Evolutionary conservation across 257 asterid genomes (phyloP).

Genomic region (Vinca minor): DNA sequence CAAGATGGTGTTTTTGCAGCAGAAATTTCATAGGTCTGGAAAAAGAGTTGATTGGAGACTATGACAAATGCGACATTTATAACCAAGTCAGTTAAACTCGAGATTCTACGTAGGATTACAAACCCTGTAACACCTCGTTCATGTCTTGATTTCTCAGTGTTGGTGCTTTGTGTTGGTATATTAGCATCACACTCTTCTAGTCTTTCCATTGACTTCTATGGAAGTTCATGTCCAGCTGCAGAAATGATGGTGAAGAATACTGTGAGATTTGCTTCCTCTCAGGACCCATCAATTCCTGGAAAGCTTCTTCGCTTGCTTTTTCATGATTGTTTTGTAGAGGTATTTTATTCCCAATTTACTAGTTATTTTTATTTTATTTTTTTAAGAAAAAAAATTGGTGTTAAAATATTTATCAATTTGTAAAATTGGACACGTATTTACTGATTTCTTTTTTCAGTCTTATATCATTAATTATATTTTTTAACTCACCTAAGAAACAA

Average conservation of each 20-base stretch:
- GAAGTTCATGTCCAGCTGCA: conserved; percentile 58
- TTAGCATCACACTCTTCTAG: conserved; percentile 24
- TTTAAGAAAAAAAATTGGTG: too few relatives aligned
- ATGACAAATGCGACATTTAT: too few relatives aligned
- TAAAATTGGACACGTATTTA: too few relatives aligned
- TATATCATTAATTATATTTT: too few relatives aligned
- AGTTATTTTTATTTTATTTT: too few relatives aligned
- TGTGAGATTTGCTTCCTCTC: conserved; percentile 55
- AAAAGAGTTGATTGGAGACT: neutral
- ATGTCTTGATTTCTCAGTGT: neutral
- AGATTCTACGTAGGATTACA: too few relatives aligned
- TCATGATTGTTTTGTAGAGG: conserved; percentile 84
- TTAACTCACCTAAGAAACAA: too few relatives aligned
- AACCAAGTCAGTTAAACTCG: too few relatives aligned
- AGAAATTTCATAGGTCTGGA: neutral
- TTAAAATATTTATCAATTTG: too few relatives aligned
- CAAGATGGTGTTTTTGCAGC: neutral
- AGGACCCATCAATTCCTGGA: conserved; percentile 60
- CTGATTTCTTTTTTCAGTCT: too few relatives aligned
- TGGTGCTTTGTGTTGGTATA: conserved; percentile 9
- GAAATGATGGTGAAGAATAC: conserved; percentile 61
- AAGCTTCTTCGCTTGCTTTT: conserved; percentile 68
- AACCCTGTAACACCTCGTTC: too few relatives aligned
- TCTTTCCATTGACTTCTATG: conserved; percentile 46
- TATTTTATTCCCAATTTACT: too few relatives aligned